These are phyloP conservation scores for Lasiosphaeria miniovina DNA, from an alignment of 495 filamentous ascomycete species.

Conservation along the genomic window DNA sequence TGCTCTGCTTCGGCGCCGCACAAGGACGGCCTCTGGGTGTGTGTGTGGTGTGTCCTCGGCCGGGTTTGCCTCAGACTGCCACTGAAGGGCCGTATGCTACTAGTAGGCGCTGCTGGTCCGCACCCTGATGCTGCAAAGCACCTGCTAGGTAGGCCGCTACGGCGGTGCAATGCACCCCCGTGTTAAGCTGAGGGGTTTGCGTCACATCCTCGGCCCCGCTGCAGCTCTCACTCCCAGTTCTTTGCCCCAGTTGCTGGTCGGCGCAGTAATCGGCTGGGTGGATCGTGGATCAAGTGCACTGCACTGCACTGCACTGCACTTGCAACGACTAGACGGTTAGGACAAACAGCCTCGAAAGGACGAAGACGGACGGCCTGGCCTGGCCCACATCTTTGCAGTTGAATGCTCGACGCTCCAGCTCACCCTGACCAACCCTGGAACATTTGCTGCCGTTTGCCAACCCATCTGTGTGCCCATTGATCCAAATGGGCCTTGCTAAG, in stretches of 20 bases:
- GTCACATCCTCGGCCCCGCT: background rate
- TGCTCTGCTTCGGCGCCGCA: background rate
- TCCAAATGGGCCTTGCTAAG: constrained; percentile 10
- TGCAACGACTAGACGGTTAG: background rate
- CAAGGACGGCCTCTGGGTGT: background rate
- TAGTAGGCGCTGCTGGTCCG: too few relatives aligned
- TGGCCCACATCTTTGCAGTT: background rate
- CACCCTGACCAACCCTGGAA: constrained; percentile 1
- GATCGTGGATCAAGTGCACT: background rate
- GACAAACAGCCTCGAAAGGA: too few relatives aligned
- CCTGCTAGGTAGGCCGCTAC: background rate
- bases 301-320: background rate
- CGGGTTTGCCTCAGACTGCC: background rate
- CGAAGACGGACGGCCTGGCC: too few relatives aligned
- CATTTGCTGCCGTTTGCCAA: background rate
- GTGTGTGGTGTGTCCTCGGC: background rate
- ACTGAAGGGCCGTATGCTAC: background rate
- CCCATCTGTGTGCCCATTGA: background rate
- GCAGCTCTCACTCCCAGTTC: background rate
- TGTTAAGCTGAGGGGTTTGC: background rate
- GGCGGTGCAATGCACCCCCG: background rate
- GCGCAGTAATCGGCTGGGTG: background rate
- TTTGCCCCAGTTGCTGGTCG: background rate
- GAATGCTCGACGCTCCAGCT: background rate
- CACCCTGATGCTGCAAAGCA: background rate